A percentile compares a stretch with the other conserved stretches of the same genome.
Conservation (phyloP, 495 filamentous ascomycete genomes). For the Xylaria longipes region DNA sequence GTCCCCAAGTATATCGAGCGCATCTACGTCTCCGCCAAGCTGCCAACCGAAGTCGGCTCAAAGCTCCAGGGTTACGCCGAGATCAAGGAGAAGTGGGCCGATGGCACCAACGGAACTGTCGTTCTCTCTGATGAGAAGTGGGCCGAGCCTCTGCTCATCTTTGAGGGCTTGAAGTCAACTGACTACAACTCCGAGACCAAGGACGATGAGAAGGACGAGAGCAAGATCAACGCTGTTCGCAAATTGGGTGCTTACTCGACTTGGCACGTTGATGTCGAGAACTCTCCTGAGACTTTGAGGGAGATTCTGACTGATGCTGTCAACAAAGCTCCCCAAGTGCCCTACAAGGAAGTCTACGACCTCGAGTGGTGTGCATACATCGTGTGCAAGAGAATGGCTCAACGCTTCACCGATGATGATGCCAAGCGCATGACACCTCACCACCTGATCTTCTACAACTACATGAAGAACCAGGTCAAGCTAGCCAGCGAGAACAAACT, state of each 20-base stretch:
- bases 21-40: constrained; percentile 35
- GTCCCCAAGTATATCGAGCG: constrained; percentile 40
- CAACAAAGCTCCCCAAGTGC: constrained; percentile 28
- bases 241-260: constrained; percentile 34
- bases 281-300: constrained; percentile 29
- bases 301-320: constrained; percentile 29
- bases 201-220: constrained; percentile 27
- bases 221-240: constrained; percentile 29
- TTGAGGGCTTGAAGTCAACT: constrained; percentile 37
- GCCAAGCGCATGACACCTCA: constrained; percentile 32
- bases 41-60: constrained; percentile 31
- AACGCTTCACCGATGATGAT: constrained; percentile 31
- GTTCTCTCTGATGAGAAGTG: constrained; percentile 37
- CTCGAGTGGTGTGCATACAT: constrained; percentile 38
- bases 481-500: constrained; percentile 31
- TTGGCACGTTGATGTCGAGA: constrained; percentile 38
- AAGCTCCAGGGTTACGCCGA: constrained; percentile 34
- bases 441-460: constrained; percentile 34
- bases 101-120: constrained; percentile 36
- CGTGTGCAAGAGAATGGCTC: constrained; percentile 34
- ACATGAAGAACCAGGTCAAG: constrained; percentile 37
- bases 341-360: constrained; percentile 33
- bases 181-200: constrained; percentile 29
- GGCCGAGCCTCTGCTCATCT: constrained; percentile 37
- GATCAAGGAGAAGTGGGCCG: constrained; percentile 37